phyloP scores from a whole-genome alignment of 371 early-diverging fungal genomes.

The Apophysomyces trapeziformis region DNA sequence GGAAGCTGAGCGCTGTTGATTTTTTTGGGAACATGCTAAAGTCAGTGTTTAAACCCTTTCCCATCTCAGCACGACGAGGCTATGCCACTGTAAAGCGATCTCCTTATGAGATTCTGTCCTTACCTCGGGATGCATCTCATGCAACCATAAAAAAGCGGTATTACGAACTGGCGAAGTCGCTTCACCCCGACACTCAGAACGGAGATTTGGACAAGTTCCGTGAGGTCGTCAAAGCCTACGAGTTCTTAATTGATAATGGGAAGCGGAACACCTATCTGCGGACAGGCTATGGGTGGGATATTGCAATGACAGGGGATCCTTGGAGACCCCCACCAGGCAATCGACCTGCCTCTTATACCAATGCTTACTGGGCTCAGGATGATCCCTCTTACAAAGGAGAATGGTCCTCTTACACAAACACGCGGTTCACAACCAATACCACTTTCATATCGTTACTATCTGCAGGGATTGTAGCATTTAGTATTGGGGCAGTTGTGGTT shows the following conservation, averaged over 20 bases:
- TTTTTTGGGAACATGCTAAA: neutral
- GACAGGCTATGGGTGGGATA: conserved; percentile 42
- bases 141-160: conserved; percentile 44
- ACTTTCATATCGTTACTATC: conserved; percentile 41
- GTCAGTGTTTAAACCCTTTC: neutral
- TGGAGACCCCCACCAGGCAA: conserved; percentile 22
- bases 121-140: conserved; percentile 27
- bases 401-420: conserved; percentile 30
- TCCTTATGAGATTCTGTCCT: conserved; percentile 39
- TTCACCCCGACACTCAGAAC: conserved; percentile 43
- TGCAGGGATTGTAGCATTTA: conserved; percentile 29
- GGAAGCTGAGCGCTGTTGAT: conserved; percentile 12
- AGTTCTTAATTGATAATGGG: conserved; percentile 33
- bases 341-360: conserved; percentile 25
- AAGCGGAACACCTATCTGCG: conserved; percentile 26
- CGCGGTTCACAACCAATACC: conserved; percentile 39
- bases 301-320: conserved; percentile 12
- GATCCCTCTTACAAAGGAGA: conserved; percentile 31
- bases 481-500: conserved; percentile 27
- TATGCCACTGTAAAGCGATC: conserved; percentile 22
- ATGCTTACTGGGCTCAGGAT: conserved; percentile 27
- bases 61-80: conserved; percentile 18
- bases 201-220: conserved; percentile 41
- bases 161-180: conserved; percentile 43
- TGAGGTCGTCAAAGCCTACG: conserved; percentile 43